Conservation (phyloP, 768 basidiomycete species). For the Phaeotremella fagi region DNA sequence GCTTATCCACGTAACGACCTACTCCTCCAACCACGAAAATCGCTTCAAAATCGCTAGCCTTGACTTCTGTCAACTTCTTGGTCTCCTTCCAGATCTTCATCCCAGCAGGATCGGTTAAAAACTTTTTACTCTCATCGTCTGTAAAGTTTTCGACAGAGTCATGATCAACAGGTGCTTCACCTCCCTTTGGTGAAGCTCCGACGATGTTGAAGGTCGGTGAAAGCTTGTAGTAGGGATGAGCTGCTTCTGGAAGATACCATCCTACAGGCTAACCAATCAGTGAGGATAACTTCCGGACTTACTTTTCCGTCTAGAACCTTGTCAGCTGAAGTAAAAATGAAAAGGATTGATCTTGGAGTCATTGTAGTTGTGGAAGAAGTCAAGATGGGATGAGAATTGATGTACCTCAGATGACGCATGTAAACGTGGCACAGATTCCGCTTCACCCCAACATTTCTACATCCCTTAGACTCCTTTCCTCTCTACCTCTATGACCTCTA, state of each 20-base stretch:
- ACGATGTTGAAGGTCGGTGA: conserved; percentile 56
- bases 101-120: conserved; percentile 59
- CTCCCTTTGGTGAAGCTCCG: conserved; percentile 60
- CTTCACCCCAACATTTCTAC: too few species aligned
- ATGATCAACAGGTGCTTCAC: conserved; percentile 67
- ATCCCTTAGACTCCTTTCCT: too few species aligned
- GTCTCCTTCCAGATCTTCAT: conserved; percentile 59
- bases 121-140: conserved; percentile 58
- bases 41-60: conserved; percentile 61
- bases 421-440: too few species aligned
- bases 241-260: conserved; percentile 73
- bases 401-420: too few species aligned
- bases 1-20: conserved; percentile 11
- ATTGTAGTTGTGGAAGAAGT: too few species aligned
- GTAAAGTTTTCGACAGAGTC: conserved; percentile 53
- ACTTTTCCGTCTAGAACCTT: conserved; percentile 52
- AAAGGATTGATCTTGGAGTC: conserved; percentile 54
- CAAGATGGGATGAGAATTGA: too few species aligned
- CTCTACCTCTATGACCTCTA: too few species aligned
- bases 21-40: conserved; percentile 72
- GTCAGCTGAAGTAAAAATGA: conserved; percentile 68
- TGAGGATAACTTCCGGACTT: conserved; percentile 6
- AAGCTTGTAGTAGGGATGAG: conserved; percentile 64
- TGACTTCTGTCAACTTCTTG: conserved; percentile 61
- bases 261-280: conserved; percentile 48